Evolutionary conservation across 768 basidiomycete genomes (phyloP).

Genomic region (Mycena capillaripes): DNA sequence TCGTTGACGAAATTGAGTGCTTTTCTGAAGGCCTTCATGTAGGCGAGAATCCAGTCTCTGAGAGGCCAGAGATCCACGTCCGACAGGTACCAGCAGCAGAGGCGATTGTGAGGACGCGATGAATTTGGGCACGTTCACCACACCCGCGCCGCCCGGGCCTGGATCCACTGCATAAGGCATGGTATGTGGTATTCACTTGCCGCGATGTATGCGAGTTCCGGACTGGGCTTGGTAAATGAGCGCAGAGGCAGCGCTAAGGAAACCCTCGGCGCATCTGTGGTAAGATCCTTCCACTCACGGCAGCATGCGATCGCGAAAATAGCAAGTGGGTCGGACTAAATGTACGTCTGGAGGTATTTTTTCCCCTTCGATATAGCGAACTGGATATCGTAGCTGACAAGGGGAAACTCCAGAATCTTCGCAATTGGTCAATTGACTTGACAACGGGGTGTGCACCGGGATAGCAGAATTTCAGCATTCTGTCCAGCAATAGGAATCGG

Average conservation of each 20-base stretch:
- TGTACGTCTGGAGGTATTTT: neutral
- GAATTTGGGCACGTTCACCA: neutral
- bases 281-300: neutral
- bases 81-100: neutral
- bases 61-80: neutral
- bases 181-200: neutral
- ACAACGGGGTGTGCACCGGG: neutral
- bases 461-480: slow-evolving; percentile 4
- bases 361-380: neutral
- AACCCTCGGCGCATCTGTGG: neutral
- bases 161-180: neutral
- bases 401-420: neutral
- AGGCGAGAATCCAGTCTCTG: neutral
- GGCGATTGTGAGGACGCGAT: neutral
- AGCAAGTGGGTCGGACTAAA: neutral
- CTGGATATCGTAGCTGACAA: neutral
- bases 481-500: neutral
- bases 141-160: neutral
- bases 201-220: neutral
- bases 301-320: slow-evolving; percentile 3
- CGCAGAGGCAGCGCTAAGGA: neutral
- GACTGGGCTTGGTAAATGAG: neutral
- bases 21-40: slow-evolving; percentile 4
- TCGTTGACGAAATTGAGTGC: neutral
- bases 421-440: neutral